Evolutionary conservation across 768 basidiomycete genomes (phyloP), one percentile per base, ranked within the genome.

Genomic region (Amanita subjunquillea): DNA sequence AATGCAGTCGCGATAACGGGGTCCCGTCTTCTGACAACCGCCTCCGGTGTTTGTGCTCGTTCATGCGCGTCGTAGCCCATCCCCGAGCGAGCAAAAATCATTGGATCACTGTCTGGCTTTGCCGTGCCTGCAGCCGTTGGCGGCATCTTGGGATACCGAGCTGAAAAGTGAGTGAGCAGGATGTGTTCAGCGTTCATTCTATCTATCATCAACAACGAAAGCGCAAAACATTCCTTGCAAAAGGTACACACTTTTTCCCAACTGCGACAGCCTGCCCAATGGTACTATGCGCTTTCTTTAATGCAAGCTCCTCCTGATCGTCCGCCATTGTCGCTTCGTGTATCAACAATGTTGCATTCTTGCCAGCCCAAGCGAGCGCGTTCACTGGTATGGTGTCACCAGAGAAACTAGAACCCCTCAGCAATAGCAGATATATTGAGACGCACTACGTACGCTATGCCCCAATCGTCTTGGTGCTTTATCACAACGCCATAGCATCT

Each of bases 321-420:
- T 97, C 87, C 1, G 82, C 87, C 78, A 97, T 84, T 3, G 92
- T 92, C 0, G 94, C 90, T 64, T 98, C 95, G 60, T 98, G 95
- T 30, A 98, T 92, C 39, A 98, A 72, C 1, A 98, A 69, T 0
- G 91, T 91, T 0, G 87, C 85, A 40, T 68, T 61, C 54, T 71
- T 60, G 0, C 88, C 94, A 0, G 79, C 82, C 41, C 72, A 63
- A 22, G 85, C 79, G 3, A 98, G 71, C 25, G 71, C 72, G 9
- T 83, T 70, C 7, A 83, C 79, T 0, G 95, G 93, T 62, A 77
- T 73, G 1, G 94, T 97, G 64, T 98, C 95, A 4, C 85, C 94
- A 3, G 95, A 97, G 62, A 88, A 98, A 20, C 93, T 95, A 57
- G 34, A 37, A 41, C n/a, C 34, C 51, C 46, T 42, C 2, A n/a